Percentiles rank a stretch among this genome's conserved stretches.
Evolutionary conservation across 495 filamentous ascomycete species (phyloP).

Genomic region (Talaromyces stipitatus): DNA sequence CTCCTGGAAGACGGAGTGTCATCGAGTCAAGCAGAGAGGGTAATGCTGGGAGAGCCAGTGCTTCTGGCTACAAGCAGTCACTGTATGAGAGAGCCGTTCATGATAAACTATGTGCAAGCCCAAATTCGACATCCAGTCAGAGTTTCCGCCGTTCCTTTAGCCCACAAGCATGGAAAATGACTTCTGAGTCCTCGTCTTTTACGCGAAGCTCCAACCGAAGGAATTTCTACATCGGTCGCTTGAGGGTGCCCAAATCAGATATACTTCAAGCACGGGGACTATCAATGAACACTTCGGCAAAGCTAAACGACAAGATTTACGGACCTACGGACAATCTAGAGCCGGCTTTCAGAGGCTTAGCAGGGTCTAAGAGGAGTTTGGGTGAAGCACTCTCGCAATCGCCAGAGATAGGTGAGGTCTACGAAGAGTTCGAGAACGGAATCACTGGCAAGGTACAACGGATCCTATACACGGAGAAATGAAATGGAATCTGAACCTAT

Average conservation of each 20-base stretch:
- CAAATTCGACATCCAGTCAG: neutral
- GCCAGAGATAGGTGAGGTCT: slow-evolving; percentile 15
- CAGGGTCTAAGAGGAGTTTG: neutral
- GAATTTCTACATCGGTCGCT: no score
- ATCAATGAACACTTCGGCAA: neutral
- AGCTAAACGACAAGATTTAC: neutral
- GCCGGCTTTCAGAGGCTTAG: neutral
- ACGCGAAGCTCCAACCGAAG: neutral
- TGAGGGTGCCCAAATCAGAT: neutral
- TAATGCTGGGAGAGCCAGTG: neutral
- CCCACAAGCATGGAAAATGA: neutral
- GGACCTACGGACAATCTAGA: neutral
- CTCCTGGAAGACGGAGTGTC: neutral
- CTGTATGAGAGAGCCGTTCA: neutral
- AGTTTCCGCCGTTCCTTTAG: neutral
- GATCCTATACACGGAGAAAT: slow-evolving; percentile 8
- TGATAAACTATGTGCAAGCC: neutral
- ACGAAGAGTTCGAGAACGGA: slow-evolving; percentile 18
- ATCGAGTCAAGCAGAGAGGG: neutral
- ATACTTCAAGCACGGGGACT: neutral
- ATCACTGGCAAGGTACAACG: slow-evolving; percentile 18
- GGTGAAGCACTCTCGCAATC: slow-evolving; percentile 5
- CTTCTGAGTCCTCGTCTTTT: no score
- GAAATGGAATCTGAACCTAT: neutral
- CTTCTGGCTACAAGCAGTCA: neutral